Base-by-base conservation (phyloP, 371 early-diverging fungal genomes). In the Rhizopus delemar region DNA sequence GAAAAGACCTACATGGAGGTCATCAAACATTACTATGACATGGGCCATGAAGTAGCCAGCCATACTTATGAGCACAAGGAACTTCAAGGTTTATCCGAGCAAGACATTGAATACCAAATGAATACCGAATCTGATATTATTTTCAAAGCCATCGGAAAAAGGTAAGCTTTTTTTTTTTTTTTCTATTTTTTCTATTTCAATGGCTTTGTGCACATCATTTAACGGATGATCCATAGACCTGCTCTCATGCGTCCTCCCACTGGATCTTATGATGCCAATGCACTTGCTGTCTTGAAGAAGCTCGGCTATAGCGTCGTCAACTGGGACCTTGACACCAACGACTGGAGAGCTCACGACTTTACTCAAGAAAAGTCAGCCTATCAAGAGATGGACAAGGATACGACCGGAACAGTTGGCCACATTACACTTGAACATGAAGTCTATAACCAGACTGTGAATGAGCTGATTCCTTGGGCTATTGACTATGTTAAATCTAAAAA, bases 251-350 rank as follows among this genome's bases (percentile, higher is more conserved):
- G 73, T 57, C 77, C 83, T 52, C 83, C 83, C 33, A 68, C 70
- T 55, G 83, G 83, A 59, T 62, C 57, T 29, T 75, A 71, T 35
- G 62, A 61, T 12, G 69, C 55, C 4, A 36, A 53, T 8, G 63
- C 74, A 54, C 64, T 73, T 16, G 55, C 66, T 43, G 63, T 66
- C 16, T 63, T 82, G 52, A 69, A 55, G 43, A 59, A 68, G 3
- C 51, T 79, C 46, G 77, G 77, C 28, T 74, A 75, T 57, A 70
- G 60, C 31, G 69, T 82, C 41, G 68, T 78, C 41, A 66, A 72
- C 60, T 82, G 83, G 83, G 74, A 77, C 53, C 67, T 80, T 49
- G 83, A 82, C 59, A 67, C 74, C 35, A 62, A 71, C 45, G 83
- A 82, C 59, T 82, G 75, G 75, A 34, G 45, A 7, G 54, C 58